Base-by-base conservation (phyloP, 768 basidiomycete species). In the Boletales sp. region DNA sequence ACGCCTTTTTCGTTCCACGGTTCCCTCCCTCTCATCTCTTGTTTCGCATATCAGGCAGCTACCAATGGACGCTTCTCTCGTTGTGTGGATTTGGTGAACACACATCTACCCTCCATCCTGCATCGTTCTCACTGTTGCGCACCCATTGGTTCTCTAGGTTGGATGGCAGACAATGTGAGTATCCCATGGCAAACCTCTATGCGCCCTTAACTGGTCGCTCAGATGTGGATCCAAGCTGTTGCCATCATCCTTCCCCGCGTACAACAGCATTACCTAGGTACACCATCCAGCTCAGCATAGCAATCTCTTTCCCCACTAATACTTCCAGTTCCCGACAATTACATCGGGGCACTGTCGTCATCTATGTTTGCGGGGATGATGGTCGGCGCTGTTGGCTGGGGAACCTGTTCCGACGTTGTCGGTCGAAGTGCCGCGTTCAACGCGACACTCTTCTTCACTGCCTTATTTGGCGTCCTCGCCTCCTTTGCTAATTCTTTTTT, bases 351-450 rank as follows among this genome's bases (percentile, higher is more conserved):
- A 1, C 70, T 97, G 13, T 94, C 93, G 0, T 90, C 92, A 4
- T 84, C 87, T 4, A 93, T 91, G 80, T 94, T 94, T 62, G 83
- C 79, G 11, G 91, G 95, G n/a, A 98, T 98, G 95, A 96, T 97
- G 93, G 64, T 96, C 44, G 91, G 94, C 2, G 88, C 90, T 1
- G 70, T 94, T 9, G 89, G 87, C 5, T 94, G 94, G 94, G 94
- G 94, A 49, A 85, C 89, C 19, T 93, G 90, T 55, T 94, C 94
- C 10, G 95, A 98, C 67, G 70, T 95, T 6, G 72, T 90, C 62
- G 96, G 96, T 3, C 84, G 95, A 35, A 88, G 83, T 48, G 72
- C 87, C 3, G 94, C 94, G 0, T 99, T 98, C 73, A 96, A 97
- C 56, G 80, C 84, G 2, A 98, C 96, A 0, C 79, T 99, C 2